phyloP scores from a whole-genome alignment of 306 rosid genomes.

The Malus orientalis region DNA sequence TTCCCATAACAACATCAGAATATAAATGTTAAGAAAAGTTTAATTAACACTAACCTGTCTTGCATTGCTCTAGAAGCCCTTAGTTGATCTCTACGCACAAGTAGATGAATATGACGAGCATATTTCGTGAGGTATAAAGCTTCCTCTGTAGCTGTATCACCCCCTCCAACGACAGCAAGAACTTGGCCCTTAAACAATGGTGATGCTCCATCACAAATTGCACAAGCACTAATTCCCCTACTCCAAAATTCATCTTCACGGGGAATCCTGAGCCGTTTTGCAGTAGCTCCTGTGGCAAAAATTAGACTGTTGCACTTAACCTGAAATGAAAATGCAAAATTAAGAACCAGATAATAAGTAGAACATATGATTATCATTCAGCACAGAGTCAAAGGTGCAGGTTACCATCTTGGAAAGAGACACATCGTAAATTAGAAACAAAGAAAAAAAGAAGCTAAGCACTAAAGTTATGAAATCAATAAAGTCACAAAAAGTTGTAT shows the following conservation, averaged over 20 bases:
- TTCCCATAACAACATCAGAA: slow-evolving; percentile 4
- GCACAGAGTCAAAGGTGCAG: not conserved
- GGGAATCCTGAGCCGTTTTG: slow-evolving; percentile 75
- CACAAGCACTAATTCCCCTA: slow-evolving; percentile 97
- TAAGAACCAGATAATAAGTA: slow-evolving; percentile 11
- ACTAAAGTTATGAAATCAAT: not conserved
- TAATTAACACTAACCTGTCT: slow-evolving; percentile 67
- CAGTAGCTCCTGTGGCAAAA: slow-evolving; percentile 89
- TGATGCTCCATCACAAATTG: slow-evolving; percentile 96
- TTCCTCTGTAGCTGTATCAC: slow-evolving; percentile 97
- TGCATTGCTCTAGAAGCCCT: slow-evolving; percentile 98
- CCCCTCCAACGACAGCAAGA: slow-evolving; percentile 94
- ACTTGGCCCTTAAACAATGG: slow-evolving; percentile 92
- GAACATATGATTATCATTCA: not conserved
- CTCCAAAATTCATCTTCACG: slow-evolving; percentile 98
- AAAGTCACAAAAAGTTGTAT: too few species aligned
- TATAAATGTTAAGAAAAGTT: slow-evolving; percentile 12
- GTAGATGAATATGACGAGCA: slow-evolving; percentile 85
- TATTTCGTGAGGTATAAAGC: slow-evolving; percentile 85
- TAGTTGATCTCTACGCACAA: slow-evolving; percentile 75
- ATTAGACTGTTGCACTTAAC: slow-evolving; percentile 72
- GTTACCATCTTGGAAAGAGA: not conserved
- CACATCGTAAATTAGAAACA: not conserved
- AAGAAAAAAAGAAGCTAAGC: not conserved
- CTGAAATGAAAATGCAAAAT: slow-evolving; percentile 36